phyloP scores from a whole-genome alignment of 768 basidiomycete species.

The Auriscalpium vulgare region DNA sequence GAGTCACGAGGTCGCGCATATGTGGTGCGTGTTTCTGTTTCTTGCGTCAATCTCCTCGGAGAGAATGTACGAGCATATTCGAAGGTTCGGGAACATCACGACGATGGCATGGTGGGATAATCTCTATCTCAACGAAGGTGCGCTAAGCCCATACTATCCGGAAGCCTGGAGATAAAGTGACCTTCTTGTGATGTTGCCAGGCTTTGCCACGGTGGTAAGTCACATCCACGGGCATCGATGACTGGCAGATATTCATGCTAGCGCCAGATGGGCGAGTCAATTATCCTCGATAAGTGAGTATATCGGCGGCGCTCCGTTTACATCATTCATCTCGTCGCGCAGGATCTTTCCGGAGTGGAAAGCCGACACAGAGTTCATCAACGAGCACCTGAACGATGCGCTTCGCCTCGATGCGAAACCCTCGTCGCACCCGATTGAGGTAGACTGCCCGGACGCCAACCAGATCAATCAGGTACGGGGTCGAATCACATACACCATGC shows the following conservation, averaged over 20 bases:
- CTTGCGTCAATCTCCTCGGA: not conserved
- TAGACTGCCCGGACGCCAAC: constrained; percentile 81
- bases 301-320: not conserved
- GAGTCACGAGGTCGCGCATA: constrained; percentile 82
- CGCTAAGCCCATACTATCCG: constrained; percentile 19
- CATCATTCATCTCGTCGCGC: not conserved
- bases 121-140: constrained; percentile 79
- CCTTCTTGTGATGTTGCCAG: constrained; percentile 44
- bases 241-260: constrained; percentile 6
- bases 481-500: not conserved
- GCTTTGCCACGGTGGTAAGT: constrained; percentile 66
- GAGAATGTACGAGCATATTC: not conserved
- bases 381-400: constrained; percentile 64
- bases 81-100: constrained; percentile 88
- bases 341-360: constrained; percentile 85
- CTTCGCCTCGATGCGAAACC: constrained; percentile 75
- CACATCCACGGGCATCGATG: constrained; percentile 13
- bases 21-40: constrained; percentile 43
- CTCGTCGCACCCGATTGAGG: constrained; percentile 90
- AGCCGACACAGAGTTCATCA: constrained; percentile 73
- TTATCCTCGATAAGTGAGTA: constrained; percentile 5
- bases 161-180: constrained; percentile 1
- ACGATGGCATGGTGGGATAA: constrained; percentile 94
- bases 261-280: constrained; percentile 44
- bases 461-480: constrained; percentile 62